Evolutionary conservation across 208 protist species (phyloP), one percentile per base, ranked within the genome.

Genomic region (Endotrypanum monterogeii): DNA sequence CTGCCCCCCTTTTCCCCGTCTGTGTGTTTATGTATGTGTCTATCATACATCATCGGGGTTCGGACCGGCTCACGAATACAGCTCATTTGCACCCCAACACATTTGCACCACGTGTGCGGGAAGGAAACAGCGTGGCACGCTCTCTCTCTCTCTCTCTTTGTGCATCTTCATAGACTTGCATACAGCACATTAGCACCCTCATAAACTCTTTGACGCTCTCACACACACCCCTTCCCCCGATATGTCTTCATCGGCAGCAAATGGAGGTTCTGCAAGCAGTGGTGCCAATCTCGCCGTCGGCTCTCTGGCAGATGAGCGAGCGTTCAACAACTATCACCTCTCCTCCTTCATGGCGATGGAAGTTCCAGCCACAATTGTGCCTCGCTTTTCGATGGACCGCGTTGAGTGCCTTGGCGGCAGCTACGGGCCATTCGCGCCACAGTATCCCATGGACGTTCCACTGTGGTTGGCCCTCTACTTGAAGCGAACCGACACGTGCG

Each of bases 391-490:
- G 28, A 93, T 97, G 89, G 76, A 83, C 28, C 69, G 82, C 5
- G 82, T 97, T 5, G 84, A 85, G n/a, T 73, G 83, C 39, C 81
- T 96, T 50, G 83, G 86, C 44, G 88, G 88, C 54, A 70, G 74
- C 57, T 95, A 88, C 74, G 93, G 93, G 39, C 93, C 93, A 2
- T 97, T 97, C 57, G 73, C 79, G 1, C 85, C 89, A 9, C 91
- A 97, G 78, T 91, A 88, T 74, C 90, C 93, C 5, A 78, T 91
- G 2, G 82, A 90, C 12, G 84, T 97, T 14, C 93, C 93, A 11
- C 82, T 97, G 55, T 97, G 90, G 89, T 85, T 97, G 25, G 93
- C 90, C 16, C 81, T 97, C 20, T 87, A 95, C 74, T 80, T 97
- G 23, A 88, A 86, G 0, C 87, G 93, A 63, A 97, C 90, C 8